Evolutionary conservation across 106 monocot genomes (phyloP), one percentile per base, ranked within the genome.

Genomic region (Dioscorea alata): DNA sequence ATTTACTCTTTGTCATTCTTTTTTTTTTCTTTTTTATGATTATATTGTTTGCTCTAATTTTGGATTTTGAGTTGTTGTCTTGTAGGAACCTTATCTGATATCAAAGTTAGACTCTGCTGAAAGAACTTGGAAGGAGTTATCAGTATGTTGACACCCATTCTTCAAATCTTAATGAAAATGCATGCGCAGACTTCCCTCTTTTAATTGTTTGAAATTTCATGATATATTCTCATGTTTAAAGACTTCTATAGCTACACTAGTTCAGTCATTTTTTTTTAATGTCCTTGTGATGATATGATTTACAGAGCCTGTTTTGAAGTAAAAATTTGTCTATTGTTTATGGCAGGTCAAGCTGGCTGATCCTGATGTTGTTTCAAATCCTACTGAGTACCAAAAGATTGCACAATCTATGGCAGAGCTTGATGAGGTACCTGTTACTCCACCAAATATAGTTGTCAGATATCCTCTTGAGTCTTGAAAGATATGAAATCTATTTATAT

Each of bases 361-460:
- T 86, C 96, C 96, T 80, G 96, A 92, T 84, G 61, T 97, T 56
- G 81, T 86, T 56, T 92, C 96, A 67, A 87, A 97, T 85, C 86
- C 86, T 70, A 89, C 49, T 12, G 96, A 92, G 71, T 97, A 97
- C 77, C 96, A 97, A 77, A 97, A 97, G 69, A 81, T 92, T 71
- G 92, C 96, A 62, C 91, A 92, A 63, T 92, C 92, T 52, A 76
- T 97, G 68, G 65, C 92, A 66, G 96, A 92, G 52, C 96, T 97
- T 51, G 84, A 92, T 76, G 92, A 92, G 84, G 95, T 88, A 81
- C 28, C 4, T 12, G 21, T 8, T 65, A 2, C 16, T 20, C 31
- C 19, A 13, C 16, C 33, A 33, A 13, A 23, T 33, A 64, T 19
- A 64, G 6, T 17, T 64, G 12, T 63, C 13, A 1, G 32, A 31